Percentiles rank a stretch among this genome's conserved stretches.
Conservation (phyloP, 352 stramenopile genomes). For the Globisporangium acanthophoron region DNA sequence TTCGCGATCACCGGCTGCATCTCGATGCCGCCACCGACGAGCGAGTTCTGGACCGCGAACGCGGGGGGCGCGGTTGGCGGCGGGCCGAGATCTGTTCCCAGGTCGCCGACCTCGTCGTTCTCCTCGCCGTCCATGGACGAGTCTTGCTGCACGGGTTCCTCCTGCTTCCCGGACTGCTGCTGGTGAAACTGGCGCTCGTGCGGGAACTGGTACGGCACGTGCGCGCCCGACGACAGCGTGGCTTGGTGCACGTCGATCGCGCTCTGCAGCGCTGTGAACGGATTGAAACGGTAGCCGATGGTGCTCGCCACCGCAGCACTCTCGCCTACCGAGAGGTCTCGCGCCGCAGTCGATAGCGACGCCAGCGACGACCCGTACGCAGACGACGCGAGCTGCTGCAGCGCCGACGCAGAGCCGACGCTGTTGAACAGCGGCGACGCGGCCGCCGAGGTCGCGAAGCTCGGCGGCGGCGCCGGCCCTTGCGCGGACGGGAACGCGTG, state of each 20-base stretch:
- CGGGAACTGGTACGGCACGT: constrained; percentile 10
- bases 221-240: not conserved
- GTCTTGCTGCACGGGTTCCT: not conserved
- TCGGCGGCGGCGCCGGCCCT: constrained; percentile 13
- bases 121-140: constrained; percentile 7
- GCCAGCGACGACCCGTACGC: constrained; percentile 30
- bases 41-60: constrained; percentile 70
- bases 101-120: constrained; percentile 11
- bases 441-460: constrained; percentile 11
- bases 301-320: constrained; percentile 2
- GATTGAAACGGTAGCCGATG: constrained; percentile 45
- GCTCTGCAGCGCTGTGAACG: constrained; percentile 54
- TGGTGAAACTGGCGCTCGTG: constrained; percentile 12
- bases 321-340: constrained; percentile 5
- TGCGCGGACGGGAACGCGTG: constrained; percentile 32
- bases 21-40: constrained; percentile 81
- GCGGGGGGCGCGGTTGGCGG: constrained; percentile 50
- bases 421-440: not conserved
- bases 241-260: constrained; percentile 38
- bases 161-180: not conserved
- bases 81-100: constrained; percentile 37
- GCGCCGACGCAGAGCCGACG: constrained; percentile 10
- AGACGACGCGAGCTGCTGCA: constrained; percentile 55
- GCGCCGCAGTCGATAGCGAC: constrained; percentile 13
- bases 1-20: constrained; percentile 57